Percentiles rank a stretch among this genome's conserved stretches.
Conservation (phyloP, 75 land plant genomes). For the Azolla pinnata region DNA sequence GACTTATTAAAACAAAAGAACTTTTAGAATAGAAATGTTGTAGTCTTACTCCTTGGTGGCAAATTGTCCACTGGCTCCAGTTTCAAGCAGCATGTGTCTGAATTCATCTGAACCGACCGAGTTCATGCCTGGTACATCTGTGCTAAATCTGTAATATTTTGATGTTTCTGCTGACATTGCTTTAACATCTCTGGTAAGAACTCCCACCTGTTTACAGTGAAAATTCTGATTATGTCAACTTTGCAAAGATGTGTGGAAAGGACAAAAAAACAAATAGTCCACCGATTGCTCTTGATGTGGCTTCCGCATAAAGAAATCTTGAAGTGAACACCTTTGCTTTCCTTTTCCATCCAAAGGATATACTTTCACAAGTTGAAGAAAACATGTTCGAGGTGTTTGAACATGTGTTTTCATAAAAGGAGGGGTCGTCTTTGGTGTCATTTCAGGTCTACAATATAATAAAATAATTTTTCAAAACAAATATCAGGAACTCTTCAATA, state of each 20-base stretch:
- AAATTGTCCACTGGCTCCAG: constrained; percentile 41
- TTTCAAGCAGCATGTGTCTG: constrained; percentile 32
- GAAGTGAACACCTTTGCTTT: constrained; percentile 21
- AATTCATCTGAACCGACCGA: constrained; percentile 33
- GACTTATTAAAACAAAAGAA: too few relatives aligned
- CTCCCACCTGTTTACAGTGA: constrained; percentile 27
- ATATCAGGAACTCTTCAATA: too few relatives aligned
- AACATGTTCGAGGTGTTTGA: neutral
- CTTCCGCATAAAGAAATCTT: constrained; percentile 41
- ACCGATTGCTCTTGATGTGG: constrained; percentile 34
- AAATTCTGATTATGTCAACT: neutral
- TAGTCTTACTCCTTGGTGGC: constrained; percentile 41
- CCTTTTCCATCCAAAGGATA: neutral
- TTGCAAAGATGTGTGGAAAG: neutral
- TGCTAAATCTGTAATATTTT: constrained; percentile 23
- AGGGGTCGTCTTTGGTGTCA: neutral
- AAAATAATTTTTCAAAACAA: neutral
- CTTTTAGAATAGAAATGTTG: constrained; percentile 1
- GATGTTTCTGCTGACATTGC: constrained; percentile 37
- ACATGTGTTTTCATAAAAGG: neutral
- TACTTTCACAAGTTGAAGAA: constrained; percentile 1
- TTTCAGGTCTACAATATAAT: neutral
- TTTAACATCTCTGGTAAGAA: constrained; percentile 27
- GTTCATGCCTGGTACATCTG: constrained; percentile 1
- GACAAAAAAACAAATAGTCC: neutral